A percentile compares a stretch with the other conserved stretches of the same genome.
Evolutionary conservation across 2,329 filamentous ascomycete species (phyloP).

Genomic region (Diaporthe vaccinii): DNA sequence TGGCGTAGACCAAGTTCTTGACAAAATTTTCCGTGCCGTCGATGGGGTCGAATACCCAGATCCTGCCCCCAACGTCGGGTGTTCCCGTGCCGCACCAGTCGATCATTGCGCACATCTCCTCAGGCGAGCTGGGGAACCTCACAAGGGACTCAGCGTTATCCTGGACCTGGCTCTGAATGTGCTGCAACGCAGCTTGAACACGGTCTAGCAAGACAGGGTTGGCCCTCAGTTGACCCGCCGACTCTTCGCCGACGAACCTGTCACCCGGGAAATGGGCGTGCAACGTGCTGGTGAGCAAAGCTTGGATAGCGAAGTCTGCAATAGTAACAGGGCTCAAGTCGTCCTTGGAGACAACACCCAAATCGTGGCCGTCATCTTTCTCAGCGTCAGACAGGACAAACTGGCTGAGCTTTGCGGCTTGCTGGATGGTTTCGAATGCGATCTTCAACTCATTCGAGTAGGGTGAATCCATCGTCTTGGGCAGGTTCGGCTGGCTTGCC

Average conservation of each 20-base stretch:
- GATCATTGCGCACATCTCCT: conserved; percentile 66
- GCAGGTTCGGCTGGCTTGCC: not conserved
- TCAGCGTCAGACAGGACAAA: conserved; percentile 35
- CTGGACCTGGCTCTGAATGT: conserved; percentile 1
- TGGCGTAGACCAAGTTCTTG: conserved; percentile 66
- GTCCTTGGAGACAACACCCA: conserved; percentile 64
- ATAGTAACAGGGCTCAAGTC: conserved; percentile 71
- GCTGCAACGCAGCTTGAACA: conserved; percentile 56
- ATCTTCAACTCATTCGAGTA: conserved; percentile 59
- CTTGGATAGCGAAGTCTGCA: conserved; percentile 72
- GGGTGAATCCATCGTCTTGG: conserved; percentile 56
- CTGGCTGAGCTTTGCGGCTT: conserved; percentile 61
- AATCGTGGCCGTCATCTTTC: conserved; percentile 51
- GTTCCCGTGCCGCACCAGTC: conserved; percentile 63
- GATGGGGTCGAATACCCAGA: conserved; percentile 73
- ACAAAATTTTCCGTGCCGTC: conserved; percentile 72
- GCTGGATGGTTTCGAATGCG: conserved; percentile 58
- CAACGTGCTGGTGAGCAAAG: conserved; percentile 65
- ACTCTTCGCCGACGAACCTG: conserved; percentile 68
- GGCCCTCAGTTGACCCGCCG: conserved; percentile 60
- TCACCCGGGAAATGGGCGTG: conserved; percentile 65
- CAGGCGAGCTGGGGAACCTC: conserved; percentile 53
- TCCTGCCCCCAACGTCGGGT: conserved; percentile 53
- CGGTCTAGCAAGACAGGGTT: conserved; percentile 58
- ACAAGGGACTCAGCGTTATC: conserved; percentile 45